These are phyloP conservation scores for Penicillium sp. DNA, from an alignment of 2,329 filamentous ascomycete species.

Conservation along the genomic window DNA sequence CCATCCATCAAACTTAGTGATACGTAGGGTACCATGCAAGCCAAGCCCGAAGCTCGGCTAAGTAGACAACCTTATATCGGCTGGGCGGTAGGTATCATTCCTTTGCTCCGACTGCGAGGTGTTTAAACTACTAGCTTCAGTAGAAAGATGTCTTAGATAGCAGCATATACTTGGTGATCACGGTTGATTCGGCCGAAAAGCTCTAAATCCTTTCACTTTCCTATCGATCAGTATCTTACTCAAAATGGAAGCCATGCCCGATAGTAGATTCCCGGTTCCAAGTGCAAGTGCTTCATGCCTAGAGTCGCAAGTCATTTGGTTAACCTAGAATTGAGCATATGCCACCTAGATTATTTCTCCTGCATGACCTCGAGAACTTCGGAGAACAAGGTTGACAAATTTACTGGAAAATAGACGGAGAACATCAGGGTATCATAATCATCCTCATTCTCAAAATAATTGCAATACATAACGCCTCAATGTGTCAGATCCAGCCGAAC, in stretches of 20 bases:
- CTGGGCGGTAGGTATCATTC: not conserved
- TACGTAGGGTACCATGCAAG: not conserved
- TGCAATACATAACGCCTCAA: constrained; percentile 27
- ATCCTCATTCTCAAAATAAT: constrained; percentile 18
- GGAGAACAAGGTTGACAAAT: not conserved
- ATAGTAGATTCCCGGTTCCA: not conserved
- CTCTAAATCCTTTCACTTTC: too few relatives aligned
- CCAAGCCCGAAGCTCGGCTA: not conserved
- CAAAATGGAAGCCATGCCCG: not conserved
- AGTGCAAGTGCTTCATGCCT: too few relatives aligned
- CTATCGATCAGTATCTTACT: not conserved
- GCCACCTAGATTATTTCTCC: too few relatives aligned
- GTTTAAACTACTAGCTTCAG: not conserved
- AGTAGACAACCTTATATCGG: not conserved
- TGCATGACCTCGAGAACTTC: too few relatives aligned
- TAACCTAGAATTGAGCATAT: too few relatives aligned
- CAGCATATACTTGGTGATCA: too few relatives aligned
- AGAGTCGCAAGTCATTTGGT: not conserved
- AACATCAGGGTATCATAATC: constrained; percentile 25
- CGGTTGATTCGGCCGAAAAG: not conserved
- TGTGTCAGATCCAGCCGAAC: constrained; percentile 20
- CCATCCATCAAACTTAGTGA: too few relatives aligned
- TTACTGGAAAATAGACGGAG: not conserved
- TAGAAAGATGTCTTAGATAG: not conserved
- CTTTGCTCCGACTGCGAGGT: not conserved